These are phyloP conservation scores for Fusarium udum DNA, from an alignment of 2,329 filamentous ascomycete species.

Conservation along the genomic window DNA sequence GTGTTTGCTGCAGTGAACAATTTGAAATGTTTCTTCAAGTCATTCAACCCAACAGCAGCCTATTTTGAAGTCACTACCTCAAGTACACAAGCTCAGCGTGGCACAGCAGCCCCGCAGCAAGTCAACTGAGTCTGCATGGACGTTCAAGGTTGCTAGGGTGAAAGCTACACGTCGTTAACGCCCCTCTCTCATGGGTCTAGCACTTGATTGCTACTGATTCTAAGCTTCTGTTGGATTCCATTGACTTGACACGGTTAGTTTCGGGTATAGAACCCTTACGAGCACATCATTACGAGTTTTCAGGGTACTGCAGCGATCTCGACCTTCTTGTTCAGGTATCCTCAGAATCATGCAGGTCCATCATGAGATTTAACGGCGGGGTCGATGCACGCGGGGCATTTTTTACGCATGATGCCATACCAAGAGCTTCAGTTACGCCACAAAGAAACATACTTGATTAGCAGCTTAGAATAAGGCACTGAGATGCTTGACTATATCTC, in stretches of 20 bases:
- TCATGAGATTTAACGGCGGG: constrained; percentile 11
- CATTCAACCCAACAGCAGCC: not conserved
- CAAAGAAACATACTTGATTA: not conserved
- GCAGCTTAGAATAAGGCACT: no score
- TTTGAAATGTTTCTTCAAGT: not conserved
- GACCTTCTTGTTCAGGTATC: not conserved
- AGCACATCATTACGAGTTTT: not conserved
- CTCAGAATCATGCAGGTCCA: constrained; percentile 4
- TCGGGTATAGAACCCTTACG: not conserved
- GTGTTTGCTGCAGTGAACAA: not conserved
- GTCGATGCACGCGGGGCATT: constrained; percentile 7
- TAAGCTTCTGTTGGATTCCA: constrained; percentile 27
- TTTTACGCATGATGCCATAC: not conserved
- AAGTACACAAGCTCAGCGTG: not conserved
- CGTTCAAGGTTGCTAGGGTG: not conserved
- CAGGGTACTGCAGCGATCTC: not conserved
- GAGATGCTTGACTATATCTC: not conserved
- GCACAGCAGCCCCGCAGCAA: constrained; percentile 22
- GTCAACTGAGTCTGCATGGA: not conserved
- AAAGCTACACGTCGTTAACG: not conserved
- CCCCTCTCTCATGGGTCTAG: constrained; percentile 24
- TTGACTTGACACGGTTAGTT: not conserved
- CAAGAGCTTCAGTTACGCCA: not conserved
- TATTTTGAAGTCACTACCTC: not conserved
- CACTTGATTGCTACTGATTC: not conserved